Percentiles rank a stretch among this genome's conserved stretches.
Conservation (phyloP, 1,284 basidiomycete genomes). For the Leccinum solheimii region DNA sequence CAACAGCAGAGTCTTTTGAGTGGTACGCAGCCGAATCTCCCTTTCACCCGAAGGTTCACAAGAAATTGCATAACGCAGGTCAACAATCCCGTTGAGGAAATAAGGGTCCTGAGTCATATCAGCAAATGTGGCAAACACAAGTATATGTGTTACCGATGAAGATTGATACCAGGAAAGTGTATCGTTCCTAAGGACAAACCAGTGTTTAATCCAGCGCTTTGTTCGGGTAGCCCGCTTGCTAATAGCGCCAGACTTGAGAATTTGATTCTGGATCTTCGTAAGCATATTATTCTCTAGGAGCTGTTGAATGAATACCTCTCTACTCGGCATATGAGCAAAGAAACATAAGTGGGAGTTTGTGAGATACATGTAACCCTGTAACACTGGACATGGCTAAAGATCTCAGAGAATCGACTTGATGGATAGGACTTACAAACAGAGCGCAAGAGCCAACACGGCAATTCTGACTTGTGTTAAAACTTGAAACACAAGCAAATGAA, state of each 20-base stretch:
- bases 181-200: slow-evolving; percentile 93
- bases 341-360: slow-evolving; percentile 93
- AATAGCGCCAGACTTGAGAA: slow-evolving; percentile 84
- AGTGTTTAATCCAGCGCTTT: slow-evolving; percentile 88
- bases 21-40: slow-evolving; percentile 78
- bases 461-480: slow-evolving; percentile 50
- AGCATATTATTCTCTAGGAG: slow-evolving; percentile 5
- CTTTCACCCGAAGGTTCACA: slow-evolving; percentile 78
- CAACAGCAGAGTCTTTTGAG: slow-evolving; percentile 72
- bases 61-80: slow-evolving; percentile 87
- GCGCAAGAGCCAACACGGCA: slow-evolving; percentile 87
- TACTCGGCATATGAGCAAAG: slow-evolving; percentile 90
- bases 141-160: slow-evolving; percentile 60
- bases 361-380: slow-evolving; percentile 96
- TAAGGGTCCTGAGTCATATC: slow-evolving; percentile 75
- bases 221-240: slow-evolving; percentile 84
- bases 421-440: slow-evolving; percentile 70
- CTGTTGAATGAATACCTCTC: slow-evolving; percentile 61
- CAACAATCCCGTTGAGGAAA: slow-evolving; percentile 93
- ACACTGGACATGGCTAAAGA: slow-evolving; percentile 50
- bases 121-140: slow-evolving; percentile 10
- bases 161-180: slow-evolving; percentile 94
- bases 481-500: slow-evolving; percentile 6
- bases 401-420: neutral
- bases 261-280: slow-evolving; percentile 61